Evolutionary conservation across 768 basidiomycete genomes (phyloP).

Genomic region (Pisolithus sp.): DNA sequence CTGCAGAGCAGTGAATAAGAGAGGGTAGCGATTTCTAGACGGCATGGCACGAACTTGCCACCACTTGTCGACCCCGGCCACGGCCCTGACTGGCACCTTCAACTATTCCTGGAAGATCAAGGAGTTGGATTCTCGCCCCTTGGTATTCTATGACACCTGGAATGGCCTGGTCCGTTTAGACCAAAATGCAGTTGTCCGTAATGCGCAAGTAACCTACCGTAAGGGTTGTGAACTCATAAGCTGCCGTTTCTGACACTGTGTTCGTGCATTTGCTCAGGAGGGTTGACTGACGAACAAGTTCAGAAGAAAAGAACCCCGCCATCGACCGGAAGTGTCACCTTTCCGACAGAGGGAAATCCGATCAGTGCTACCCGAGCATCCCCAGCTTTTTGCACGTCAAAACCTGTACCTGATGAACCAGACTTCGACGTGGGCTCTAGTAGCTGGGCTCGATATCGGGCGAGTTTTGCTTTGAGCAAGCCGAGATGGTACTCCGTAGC

Average conservation of each 20-base stretch:
- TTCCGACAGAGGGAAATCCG: slow-evolving; percentile 94
- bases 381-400: slow-evolving; percentile 82
- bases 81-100: slow-evolving; percentile 88
- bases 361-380: slow-evolving; percentile 90
- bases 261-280: slow-evolving; percentile 88
- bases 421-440: slow-evolving; percentile 88
- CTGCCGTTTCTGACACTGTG: slow-evolving; percentile 82
- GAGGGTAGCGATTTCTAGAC: not conserved
- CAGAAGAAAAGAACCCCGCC: not conserved
- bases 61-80: slow-evolving; percentile 93
- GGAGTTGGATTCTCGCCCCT: slow-evolving; percentile 87
- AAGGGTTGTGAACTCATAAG: slow-evolving; percentile 94
- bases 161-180: slow-evolving; percentile 57
- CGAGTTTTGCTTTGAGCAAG: slow-evolving; percentile 89
- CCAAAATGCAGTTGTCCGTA: not conserved
- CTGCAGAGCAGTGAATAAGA: slow-evolving; percentile 26
- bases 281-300: slow-evolving; percentile 57
- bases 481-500: slow-evolving; percentile 94
- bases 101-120: slow-evolving; percentile 95
- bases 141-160: slow-evolving; percentile 96
- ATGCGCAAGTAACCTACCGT: slow-evolving; percentile 38
- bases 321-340: slow-evolving; percentile 34
- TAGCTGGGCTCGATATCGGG: slow-evolving; percentile 89
- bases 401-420: slow-evolving; percentile 73
- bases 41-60: slow-evolving; percentile 54